Percentiles rank a stretch among this genome's conserved stretches.
Conservation (phyloP, 768 basidiomycete species). For the Mycena sanguinolenta region DNA sequence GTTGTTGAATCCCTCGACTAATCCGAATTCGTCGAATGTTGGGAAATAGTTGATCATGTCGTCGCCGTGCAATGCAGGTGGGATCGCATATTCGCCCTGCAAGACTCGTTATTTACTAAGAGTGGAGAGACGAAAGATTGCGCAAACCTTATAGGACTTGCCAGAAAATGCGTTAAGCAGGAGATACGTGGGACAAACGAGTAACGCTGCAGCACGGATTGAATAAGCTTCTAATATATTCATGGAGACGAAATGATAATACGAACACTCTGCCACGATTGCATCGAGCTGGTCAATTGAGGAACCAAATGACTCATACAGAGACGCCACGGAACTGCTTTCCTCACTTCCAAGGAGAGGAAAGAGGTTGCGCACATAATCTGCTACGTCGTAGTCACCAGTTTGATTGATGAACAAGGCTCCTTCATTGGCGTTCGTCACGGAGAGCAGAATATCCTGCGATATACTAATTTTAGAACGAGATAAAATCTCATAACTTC, state of each 20-base stretch:
- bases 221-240: neutral
- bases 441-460: constrained; percentile 38
- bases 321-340: constrained; percentile 17
- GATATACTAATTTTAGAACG: too few relatives aligned
- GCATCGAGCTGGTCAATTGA: constrained; percentile 2
- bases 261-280: neutral
- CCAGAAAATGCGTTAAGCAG: constrained; percentile 4
- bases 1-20: constrained; percentile 4
- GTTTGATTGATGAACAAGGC: constrained; percentile 36
- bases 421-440: constrained; percentile 46
- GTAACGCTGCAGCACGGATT: neutral
- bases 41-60: constrained; percentile 10
- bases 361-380: constrained; percentile 39
- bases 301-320: constrained; percentile 37
- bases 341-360: constrained; percentile 39
- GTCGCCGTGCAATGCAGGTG: neutral
- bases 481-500: too few relatives aligned
- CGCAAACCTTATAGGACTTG: constrained; percentile 2
- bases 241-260: too few relatives aligned
- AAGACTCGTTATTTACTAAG: neutral
- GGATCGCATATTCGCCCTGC: constrained; percentile 12
- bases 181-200: neutral
- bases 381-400: constrained; percentile 1
- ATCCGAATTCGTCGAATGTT: neutral
- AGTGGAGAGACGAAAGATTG: neutral